Percentiles rank a stretch among this genome's conserved stretches.
phyloP scores from a whole-genome alignment of 495 filamentous ascomycete species.

The Aspergillus cristatus region DNA sequence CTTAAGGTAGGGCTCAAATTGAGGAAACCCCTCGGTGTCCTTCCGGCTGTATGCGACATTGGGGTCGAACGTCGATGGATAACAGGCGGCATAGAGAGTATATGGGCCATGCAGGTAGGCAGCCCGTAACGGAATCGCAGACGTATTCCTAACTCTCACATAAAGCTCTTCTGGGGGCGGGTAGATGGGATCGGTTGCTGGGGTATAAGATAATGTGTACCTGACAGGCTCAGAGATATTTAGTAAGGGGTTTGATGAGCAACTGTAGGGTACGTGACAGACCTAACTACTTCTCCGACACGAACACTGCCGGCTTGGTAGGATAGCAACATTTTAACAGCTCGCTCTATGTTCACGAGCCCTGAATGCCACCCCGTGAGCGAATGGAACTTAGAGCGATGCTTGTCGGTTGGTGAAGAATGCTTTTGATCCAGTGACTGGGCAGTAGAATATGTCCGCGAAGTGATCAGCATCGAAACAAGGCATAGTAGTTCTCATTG shows the following conservation, averaged over 20 bases:
- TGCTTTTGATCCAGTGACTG: constrained; percentile 31
- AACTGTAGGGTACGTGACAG: not conserved
- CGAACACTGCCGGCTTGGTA: constrained; percentile 84
- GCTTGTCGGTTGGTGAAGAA: constrained; percentile 8
- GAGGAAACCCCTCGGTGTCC: constrained; percentile 55
- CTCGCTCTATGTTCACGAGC: constrained; percentile 9
- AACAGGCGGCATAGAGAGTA: constrained; percentile 75
- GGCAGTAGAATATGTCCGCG: constrained; percentile 39
- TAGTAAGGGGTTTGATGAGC: not conserved
- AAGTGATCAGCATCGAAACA: constrained; percentile 39
- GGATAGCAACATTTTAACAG: constrained; percentile 67
- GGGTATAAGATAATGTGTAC: constrained; percentile 90
- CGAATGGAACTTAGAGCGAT: constrained; percentile 20
- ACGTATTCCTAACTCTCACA: constrained; percentile 86
- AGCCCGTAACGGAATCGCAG: constrained; percentile 78
- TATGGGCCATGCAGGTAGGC: constrained; percentile 96
- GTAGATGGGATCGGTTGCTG: constrained; percentile 76
- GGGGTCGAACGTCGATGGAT: constrained; percentile 70
- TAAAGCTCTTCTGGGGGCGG: constrained; percentile 70
- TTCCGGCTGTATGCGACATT: constrained; percentile 59
- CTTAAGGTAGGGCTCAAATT: constrained; percentile 94
- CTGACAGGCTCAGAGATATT: constrained; percentile 21
- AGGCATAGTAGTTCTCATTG: constrained; percentile 13
- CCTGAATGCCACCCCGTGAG: constrained; percentile 33
- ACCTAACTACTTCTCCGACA: constrained; percentile 83